These are phyloP conservation scores for Boletellus ananiceps DNA, from an alignment of 768 basidiomycete genomes.

Conservation along the genomic window DNA sequence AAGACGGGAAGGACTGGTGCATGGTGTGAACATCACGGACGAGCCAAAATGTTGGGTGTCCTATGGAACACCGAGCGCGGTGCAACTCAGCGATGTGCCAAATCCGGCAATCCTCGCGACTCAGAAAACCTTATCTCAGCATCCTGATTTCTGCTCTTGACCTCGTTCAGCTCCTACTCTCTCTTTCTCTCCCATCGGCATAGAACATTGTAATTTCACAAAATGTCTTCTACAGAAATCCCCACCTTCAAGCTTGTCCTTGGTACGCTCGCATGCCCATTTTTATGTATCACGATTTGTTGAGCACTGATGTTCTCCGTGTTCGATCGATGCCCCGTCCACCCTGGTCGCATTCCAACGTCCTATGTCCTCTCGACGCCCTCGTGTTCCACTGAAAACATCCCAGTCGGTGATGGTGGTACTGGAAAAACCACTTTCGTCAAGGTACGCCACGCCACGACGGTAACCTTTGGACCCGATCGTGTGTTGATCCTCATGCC, in stretches of 20 bases:
- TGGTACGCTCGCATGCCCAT: slow-evolving; percentile 49
- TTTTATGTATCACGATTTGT: slow-evolving; percentile 4
- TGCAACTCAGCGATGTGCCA: slow-evolving; percentile 14
- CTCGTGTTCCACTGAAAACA: neutral
- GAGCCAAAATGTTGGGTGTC: too few relatives aligned
- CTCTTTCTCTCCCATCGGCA: slow-evolving; percentile 16
- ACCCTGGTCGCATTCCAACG: slow-evolving; percentile 9
- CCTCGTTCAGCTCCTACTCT: slow-evolving; percentile 15
- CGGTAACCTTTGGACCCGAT: slow-evolving; percentile 35
- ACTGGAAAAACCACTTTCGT: slow-evolving; percentile 99
- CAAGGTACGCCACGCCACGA: slow-evolving; percentile 57
- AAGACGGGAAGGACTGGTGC: too few relatives aligned
- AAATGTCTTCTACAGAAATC: slow-evolving; percentile 45
- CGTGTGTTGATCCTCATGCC: slow-evolving; percentile 50
- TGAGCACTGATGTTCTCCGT: slow-evolving; percentile 23
- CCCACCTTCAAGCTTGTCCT: slow-evolving; percentile 99
- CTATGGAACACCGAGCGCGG: neutral
- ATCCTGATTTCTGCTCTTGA: slow-evolving; percentile 32
- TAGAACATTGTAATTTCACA: slow-evolving; percentile 22
- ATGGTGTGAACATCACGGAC: too few relatives aligned
- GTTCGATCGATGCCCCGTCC: slow-evolving; percentile 50
- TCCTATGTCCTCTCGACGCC: slow-evolving; percentile 1
- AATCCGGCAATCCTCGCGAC: slow-evolving; percentile 26
- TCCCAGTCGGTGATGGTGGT: slow-evolving; percentile 88
- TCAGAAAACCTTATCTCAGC: slow-evolving; percentile 36